Evolutionary conservation across 441 rosid genomes (phyloP).

Genomic region (Croton setiger): DNA sequence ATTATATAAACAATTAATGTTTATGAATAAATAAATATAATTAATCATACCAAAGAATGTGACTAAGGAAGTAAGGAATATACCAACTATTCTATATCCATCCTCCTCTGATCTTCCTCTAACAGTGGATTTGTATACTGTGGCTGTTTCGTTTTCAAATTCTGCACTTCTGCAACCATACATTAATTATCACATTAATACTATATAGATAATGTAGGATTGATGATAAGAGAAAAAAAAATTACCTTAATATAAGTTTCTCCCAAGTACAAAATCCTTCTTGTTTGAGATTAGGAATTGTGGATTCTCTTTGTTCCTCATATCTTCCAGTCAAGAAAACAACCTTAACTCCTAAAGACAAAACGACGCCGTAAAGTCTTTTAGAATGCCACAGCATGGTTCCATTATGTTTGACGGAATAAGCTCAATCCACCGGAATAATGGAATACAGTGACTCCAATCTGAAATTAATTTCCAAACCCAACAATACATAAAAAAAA

Average conservation of each 20-base stretch:
- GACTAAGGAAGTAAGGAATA: no score
- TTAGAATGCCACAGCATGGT: slow-evolving; percentile 41
- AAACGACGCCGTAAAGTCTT: slow-evolving; percentile 33
- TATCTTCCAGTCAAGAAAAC: slow-evolving; percentile 44
- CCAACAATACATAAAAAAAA: no score
- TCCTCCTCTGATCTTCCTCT: slow-evolving; percentile 33
- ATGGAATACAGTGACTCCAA: background rate
- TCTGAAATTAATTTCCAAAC: background rate
- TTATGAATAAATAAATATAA: no score
- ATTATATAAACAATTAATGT: no score
- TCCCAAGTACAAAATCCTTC: slow-evolving; percentile 46
- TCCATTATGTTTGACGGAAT: background rate
- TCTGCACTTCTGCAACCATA: slow-evolving; percentile 18
- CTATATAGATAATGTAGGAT: no score
- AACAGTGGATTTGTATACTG: slow-evolving; percentile 32
- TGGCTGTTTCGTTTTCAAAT: background rate
- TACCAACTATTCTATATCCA: slow-evolving; percentile 52
- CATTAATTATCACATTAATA: no score
- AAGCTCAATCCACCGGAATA: background rate
- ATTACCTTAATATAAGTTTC: slow-evolving; percentile 40
- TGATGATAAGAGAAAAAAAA: no score
- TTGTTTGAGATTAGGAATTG: slow-evolving; percentile 31
- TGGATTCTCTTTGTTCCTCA: slow-evolving; percentile 19
- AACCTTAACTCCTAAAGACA: slow-evolving; percentile 34
- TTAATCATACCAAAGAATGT: no score